Evolutionary conservation across 352 stramenopile species (phyloP), one percentile per base, ranked within the genome.

Genomic region (Blastocystis sp.): DNA sequence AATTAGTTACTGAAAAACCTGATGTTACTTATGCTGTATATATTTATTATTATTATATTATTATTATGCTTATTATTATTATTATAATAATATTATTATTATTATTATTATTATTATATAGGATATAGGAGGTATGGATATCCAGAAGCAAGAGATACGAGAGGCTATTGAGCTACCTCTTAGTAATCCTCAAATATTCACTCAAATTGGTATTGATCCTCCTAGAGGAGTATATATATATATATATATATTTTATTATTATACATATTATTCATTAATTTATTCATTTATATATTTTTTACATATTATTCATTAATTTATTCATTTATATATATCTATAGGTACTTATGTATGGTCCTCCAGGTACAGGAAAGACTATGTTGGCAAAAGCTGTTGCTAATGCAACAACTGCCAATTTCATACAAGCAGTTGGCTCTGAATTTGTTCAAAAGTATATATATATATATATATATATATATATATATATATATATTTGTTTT

Each of bases 381-480:
- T 86, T 99, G 72, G 91, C 92, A 18, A 98, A 98, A 70, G 92
- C 92, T 4, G 91, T 98, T 9, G 92, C 92, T 11, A 95, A 96
- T 72, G 85, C 89, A 19, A 99, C 92, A 11, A 93, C 88, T 2
- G 92, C 91, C 28, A 91, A 88, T 30, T 99, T 98, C 75, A 96
- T 99, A 66, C 83, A 80, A 43, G 81, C 93, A 43, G 84, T 79
- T 13, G 72, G 89, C 41, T 95, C 84, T 0, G 91, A 99, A 76
- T 99, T 99, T 71, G 92, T 99, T 41, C 92, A 99, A 71, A 99
- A 98, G 74, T 99, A 98, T 67, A 68, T 98, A 9, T 80, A 81
- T 18, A 65, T 71, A 39, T 18, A 39, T 18, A 18, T 39, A 13
- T 13, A 39, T 39, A 39, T 18, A 39, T 39, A 18, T 39, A 13